phyloP scores from a whole-genome alignment of 371 early-diverging fungal genomes.

The Apophysomyces elegans region DNA sequence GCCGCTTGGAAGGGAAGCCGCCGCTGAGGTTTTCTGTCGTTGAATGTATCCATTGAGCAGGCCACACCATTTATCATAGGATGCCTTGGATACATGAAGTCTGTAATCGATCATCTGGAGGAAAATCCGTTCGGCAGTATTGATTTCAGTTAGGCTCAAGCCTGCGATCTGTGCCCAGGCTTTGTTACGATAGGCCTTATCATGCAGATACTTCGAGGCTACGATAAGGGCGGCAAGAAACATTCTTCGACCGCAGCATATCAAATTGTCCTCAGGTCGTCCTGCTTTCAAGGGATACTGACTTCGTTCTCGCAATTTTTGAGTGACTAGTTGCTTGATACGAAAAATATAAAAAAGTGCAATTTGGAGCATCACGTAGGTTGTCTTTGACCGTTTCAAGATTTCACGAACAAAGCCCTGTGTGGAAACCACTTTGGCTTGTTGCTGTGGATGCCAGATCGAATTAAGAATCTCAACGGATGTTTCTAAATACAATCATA shows the following conservation, averaged over 20 bases:
- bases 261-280: conserved; percentile 24
- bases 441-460: conserved; percentile 31
- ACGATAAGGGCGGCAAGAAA: conserved; percentile 64
- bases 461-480: conserved; percentile 42
- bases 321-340: conserved; percentile 20
- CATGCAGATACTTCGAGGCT: conserved; percentile 67
- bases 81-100: conserved; percentile 3
- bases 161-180: conserved; percentile 68
- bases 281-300: background rate
- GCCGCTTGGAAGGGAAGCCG: background rate
- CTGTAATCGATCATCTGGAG: conserved; percentile 45
- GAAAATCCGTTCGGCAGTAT: conserved; percentile 58
- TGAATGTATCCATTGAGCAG: conserved; percentile 52
- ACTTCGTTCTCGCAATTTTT: background rate
- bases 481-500: conserved; percentile 18
- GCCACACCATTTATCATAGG: conserved; percentile 62
- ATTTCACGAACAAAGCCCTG: conserved; percentile 63
- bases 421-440: conserved; percentile 44
- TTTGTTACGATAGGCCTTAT: conserved; percentile 66
- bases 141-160: conserved; percentile 23
- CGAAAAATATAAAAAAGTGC: conserved; percentile 57
- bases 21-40: conserved; percentile 1
- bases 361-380: conserved; percentile 66
- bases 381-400: conserved; percentile 60
- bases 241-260: conserved; percentile 64